phyloP scores from a whole-genome alignment of 306 rosid species.

The Psophocarpus tetragonolobus region DNA sequence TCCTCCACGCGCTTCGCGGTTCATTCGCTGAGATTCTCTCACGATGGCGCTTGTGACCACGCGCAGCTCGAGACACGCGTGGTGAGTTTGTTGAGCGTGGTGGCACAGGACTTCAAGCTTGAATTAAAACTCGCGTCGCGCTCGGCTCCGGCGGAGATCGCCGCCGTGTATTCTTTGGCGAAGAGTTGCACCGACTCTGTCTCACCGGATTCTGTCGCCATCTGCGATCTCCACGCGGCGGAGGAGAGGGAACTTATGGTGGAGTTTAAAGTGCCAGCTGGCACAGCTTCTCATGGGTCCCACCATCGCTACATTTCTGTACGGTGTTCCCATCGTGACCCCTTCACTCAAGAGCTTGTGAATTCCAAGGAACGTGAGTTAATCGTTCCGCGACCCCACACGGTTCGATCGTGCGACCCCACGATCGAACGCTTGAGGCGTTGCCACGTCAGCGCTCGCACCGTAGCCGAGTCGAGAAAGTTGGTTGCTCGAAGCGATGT shows the following conservation, averaged over 20 bases:
- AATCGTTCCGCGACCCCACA: conserved; percentile 51
- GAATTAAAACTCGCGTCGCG: conserved; percentile 44
- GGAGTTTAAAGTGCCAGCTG: conserved; percentile 61
- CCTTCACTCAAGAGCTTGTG: conserved; percentile 55
- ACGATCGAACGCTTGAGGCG: conserved; percentile 54
- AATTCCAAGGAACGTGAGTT: conserved; percentile 52
- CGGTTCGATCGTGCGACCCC: conserved; percentile 55
- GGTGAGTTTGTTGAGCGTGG: conserved; percentile 48
- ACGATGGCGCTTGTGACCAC: not conserved
- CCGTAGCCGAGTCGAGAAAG: conserved; percentile 69
- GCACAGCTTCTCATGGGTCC: conserved; percentile 44
- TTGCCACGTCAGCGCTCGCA: conserved; percentile 64
- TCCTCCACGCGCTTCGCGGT: conserved; percentile 59
- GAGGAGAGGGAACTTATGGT: conserved; percentile 69
- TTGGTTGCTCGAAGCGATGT: conserved; percentile 52
- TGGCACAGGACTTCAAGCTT: conserved; percentile 62
- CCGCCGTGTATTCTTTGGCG: conserved; percentile 59
- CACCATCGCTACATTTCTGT: conserved; percentile 56
- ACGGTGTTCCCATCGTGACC: conserved; percentile 54
- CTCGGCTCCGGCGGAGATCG: conserved; percentile 42
- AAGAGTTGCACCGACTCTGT: conserved; percentile 37
- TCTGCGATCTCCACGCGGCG: conserved; percentile 62
- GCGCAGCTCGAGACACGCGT: conserved; percentile 46
- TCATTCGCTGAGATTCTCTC: conserved; percentile 23
- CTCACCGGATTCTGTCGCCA: conserved; percentile 35